phyloP scores from a whole-genome alignment of 202 grass and related monocot genomes.

The Carex sylvatica region DNA sequence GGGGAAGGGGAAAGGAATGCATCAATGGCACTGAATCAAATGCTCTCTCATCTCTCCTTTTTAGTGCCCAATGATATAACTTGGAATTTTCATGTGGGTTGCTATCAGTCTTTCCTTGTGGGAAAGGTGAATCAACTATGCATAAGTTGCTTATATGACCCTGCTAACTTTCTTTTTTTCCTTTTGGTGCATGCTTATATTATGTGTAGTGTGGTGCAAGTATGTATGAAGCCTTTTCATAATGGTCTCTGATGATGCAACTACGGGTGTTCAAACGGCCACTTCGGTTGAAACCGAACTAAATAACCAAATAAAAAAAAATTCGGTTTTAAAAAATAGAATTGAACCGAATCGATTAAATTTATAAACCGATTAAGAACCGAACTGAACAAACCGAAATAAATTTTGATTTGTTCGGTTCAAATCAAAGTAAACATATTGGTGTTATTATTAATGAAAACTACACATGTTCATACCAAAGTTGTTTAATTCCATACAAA shows the following conservation, averaged over 20 bases:
- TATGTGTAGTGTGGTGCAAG: neutral
- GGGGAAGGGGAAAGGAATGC: slow-evolving; percentile 13
- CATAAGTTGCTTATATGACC: neutral
- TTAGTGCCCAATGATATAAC: slow-evolving; percentile 30
- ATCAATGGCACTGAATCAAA: slow-evolving; percentile 46
- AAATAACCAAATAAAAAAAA: too few species aligned
- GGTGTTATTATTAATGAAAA: too few species aligned
- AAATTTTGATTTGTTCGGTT: too few species aligned
- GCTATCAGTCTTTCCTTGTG: slow-evolving; percentile 30
- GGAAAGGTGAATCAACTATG: slow-evolving; percentile 6
- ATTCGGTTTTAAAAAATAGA: too few species aligned
- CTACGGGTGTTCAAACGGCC: too few species aligned
- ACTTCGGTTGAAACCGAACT: too few species aligned
- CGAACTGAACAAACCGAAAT: too few species aligned
- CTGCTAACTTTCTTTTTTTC: neutral
- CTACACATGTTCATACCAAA: too few species aligned
- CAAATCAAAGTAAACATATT: too few species aligned
- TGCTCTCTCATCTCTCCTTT: slow-evolving; percentile 22
- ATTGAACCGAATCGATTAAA: too few species aligned
- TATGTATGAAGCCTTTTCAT: neutral
- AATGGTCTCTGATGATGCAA: neutral
- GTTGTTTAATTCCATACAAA: too few species aligned
- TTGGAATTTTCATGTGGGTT: slow-evolving; percentile 32
- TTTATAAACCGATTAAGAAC: too few species aligned
- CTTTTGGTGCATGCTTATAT: neutral